Conservation (phyloP, 2,329 filamentous ascomycete species). For the Tolypocladium tropicale region DNA sequence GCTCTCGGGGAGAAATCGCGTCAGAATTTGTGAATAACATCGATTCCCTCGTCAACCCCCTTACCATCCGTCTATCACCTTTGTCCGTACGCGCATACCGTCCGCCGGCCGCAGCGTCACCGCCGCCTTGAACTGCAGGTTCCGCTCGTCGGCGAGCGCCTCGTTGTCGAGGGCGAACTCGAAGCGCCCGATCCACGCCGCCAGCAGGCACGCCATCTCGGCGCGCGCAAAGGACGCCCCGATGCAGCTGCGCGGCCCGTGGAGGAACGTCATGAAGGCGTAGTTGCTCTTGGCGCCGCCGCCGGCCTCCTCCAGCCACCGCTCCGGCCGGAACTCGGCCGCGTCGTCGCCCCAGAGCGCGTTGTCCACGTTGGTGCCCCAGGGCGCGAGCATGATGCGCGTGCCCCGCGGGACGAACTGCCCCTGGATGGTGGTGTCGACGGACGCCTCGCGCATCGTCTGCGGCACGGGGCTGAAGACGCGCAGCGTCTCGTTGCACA, state of each 20-base stretch:
- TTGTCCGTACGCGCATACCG: constrained; percentile 61
- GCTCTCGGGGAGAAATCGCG: background rate
- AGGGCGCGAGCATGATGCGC: constrained; percentile 51
- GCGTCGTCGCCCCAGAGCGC: constrained; percentile 71
- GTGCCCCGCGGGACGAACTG: constrained; percentile 62
- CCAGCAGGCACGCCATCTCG: constrained; percentile 78
- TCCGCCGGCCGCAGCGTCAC: constrained; percentile 64
- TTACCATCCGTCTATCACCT: constrained; percentile 52
- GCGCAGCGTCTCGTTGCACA: constrained; percentile 69
- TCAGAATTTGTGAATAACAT: background rate
- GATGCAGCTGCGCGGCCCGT: constrained; percentile 80
- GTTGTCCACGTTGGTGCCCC: constrained; percentile 59
- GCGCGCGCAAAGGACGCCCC: constrained; percentile 70
- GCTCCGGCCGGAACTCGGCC: constrained; percentile 64
- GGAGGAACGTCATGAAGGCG: constrained; percentile 70
- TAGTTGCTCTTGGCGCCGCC: constrained; percentile 71
- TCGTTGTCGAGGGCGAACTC: constrained; percentile 47
- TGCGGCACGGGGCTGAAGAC: constrained; percentile 61
- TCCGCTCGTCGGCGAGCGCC: constrained; percentile 54
- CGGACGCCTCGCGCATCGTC: constrained; percentile 54
- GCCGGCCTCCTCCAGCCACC: constrained; percentile 57
- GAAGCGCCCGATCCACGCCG: constrained; percentile 67
- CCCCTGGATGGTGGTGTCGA: constrained; percentile 55
- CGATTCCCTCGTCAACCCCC: background rate
- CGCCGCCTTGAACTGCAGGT: constrained; percentile 56